Evolutionary conservation across 306 rosid genomes (phyloP).

Genomic region (Casuarina cunninghamiana): DNA sequence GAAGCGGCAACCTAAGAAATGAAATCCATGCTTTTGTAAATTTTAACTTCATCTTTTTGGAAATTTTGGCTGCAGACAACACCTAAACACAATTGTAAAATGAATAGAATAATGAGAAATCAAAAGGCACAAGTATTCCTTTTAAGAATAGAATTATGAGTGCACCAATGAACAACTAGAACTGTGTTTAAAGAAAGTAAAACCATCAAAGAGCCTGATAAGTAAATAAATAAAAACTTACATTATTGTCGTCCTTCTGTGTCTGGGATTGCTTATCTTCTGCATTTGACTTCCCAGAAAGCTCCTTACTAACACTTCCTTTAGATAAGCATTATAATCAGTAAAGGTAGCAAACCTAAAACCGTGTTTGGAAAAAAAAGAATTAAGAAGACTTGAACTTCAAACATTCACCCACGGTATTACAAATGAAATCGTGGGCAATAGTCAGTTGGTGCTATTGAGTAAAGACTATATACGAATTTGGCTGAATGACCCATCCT

Average conservation of each 20-base stretch:
- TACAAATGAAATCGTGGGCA: background rate
- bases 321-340: constrained; percentile 30
- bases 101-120: constrained; percentile 1
- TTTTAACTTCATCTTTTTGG: constrained; percentile 74
- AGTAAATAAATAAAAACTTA: constrained; percentile 26
- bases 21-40: constrained; percentile 89
- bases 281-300: constrained; percentile 40
- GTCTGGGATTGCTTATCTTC: constrained; percentile 48
- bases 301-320: constrained; percentile 44
- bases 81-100: constrained; percentile 43
- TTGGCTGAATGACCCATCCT: background rate
- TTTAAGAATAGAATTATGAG: background rate
- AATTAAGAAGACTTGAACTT: background rate
- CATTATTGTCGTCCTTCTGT: constrained; percentile 46
- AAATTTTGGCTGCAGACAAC: constrained; percentile 50
- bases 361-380: background rate
- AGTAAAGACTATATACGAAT: background rate
- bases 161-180: constrained; percentile 1
- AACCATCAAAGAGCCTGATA: constrained; percentile 21
- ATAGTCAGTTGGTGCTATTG: background rate
- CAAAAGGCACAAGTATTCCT: background rate
- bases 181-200: background rate
- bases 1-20: constrained; percentile 80
- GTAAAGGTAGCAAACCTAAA: constrained; percentile 16
- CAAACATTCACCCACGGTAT: background rate